Base-by-base conservation (phyloP, 1,284 basidiomycete species). In the Anthracocystis panici-leucophaei region DNA sequence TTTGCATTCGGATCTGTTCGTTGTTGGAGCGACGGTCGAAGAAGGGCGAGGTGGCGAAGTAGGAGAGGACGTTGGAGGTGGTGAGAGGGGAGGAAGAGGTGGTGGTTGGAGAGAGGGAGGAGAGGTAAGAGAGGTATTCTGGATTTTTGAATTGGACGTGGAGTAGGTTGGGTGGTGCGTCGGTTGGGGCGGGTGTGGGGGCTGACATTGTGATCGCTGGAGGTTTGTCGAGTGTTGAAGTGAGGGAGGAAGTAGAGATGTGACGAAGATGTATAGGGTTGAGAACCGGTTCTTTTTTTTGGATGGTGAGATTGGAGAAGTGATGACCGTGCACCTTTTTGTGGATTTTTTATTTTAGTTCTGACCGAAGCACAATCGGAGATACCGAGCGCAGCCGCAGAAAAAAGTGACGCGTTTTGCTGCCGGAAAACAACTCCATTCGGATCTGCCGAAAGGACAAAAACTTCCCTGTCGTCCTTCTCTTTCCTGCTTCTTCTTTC, bases 1-100 rank as follows among this genome's bases (percentile, higher is more conserved):
- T 82, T 53, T 84, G 82, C 82, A 84, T 84, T 11, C 82, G 78
- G 33, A 84, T 81, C 68, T 82, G 75, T 67, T 84, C 80, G 44
- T 84, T 84, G 53, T 80, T 82, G 66, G 77, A 77, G 25, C 75
- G 62, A 16, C 76, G 65, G 33, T 82, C 82, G 63, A 78, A 84
- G 63, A 84, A 84, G 18, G 80, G 80, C 18, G 80, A 82, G 27
- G 69, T 79, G 38, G 77, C 75, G 52, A 84, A 84, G 59, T 84
- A 84, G 9, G 80, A 65, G 64, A 82, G 77, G 4, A 78, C 75
- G 41, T 81, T 83, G 57, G 65, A 59, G 40, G 57, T 42, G 18
- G 69, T 33, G 21, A 44, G 2, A 8, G 62, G 23, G 16, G 50
- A 44, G n/a, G 49, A 20, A 6, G 63, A 25, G 9, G 51, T 20